These are phyloP conservation scores for Sanghuangporus sanghuang DNA, from an alignment of 1,284 basidiomycete species.

Conservation along the genomic window DNA sequence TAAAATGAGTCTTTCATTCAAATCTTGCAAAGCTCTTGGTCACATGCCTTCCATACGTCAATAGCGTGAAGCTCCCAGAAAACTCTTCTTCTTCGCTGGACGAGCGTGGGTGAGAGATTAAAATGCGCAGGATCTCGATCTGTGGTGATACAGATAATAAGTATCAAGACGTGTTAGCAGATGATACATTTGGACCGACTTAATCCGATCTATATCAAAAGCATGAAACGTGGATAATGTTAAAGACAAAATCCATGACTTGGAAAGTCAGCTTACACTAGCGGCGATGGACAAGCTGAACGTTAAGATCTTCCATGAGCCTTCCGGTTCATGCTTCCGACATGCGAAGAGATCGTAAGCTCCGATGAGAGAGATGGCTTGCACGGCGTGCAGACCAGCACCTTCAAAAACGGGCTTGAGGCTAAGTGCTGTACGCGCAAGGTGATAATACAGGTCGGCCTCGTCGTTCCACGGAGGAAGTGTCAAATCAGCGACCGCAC, in stretches of 20 bases:
- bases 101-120: background rate
- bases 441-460: constrained; percentile 23
- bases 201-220: constrained; percentile 10
- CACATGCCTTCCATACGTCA: constrained; percentile 4
- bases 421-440: constrained; percentile 23
- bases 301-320: constrained; percentile 25
- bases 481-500: constrained; percentile 21
- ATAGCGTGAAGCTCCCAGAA: constrained; percentile 13
- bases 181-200: constrained; percentile 1
- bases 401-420: constrained; percentile 19
- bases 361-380: constrained; percentile 10
- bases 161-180: background rate
- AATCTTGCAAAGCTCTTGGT: background rate
- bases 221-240: background rate
- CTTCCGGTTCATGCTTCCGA: constrained; percentile 5
- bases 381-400: constrained; percentile 18
- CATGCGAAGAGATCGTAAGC: constrained; percentile 7
- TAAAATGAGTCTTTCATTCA: background rate
- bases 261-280: constrained; percentile 22
- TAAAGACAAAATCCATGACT: background rate
- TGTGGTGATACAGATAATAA: background rate
- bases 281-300: constrained; percentile 23
- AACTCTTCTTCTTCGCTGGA: constrained; percentile 8
- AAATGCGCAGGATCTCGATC: constrained; percentile 16
- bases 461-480: constrained; percentile 22